Evolutionary conservation across 1,284 basidiomycete species (phyloP).

Genomic region (Rhodotorula sp.): DNA sequence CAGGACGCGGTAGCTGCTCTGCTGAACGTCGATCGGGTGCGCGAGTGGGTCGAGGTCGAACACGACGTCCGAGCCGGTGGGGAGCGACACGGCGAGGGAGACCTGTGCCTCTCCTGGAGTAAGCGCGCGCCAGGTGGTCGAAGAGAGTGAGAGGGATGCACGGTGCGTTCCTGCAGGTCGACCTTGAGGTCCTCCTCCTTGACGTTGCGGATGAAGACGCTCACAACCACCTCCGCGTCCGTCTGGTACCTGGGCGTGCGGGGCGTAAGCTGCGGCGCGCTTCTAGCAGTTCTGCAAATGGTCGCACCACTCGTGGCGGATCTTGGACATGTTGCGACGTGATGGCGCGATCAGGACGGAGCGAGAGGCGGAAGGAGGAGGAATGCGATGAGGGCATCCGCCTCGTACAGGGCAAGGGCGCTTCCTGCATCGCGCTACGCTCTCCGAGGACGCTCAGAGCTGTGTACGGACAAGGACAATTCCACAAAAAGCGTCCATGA

Average conservation of each 20-base stretch:
- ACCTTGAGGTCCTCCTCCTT: conserved; percentile 41
- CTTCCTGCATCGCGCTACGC: too few species aligned
- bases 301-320: conserved; percentile 42
- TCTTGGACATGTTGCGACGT: conserved; percentile 23
- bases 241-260: conserved; percentile 42
- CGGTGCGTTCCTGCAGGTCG: conserved; percentile 35
- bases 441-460: too few species aligned
- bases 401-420: too few species aligned
- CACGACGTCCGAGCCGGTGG: conserved; percentile 43
- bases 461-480: too few species aligned
- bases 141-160: not conserved
- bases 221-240: conserved; percentile 42
- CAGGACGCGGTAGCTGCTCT: conserved; percentile 68
- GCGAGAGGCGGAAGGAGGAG: not conserved
- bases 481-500: too few species aligned
- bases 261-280: not conserved
- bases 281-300: too few species aligned
- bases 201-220: conserved; percentile 45
- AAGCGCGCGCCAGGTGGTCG: not conserved
- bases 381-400: not conserved
- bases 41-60: conserved; percentile 69
- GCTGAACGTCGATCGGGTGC: conserved; percentile 70
- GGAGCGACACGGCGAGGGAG: conserved; percentile 46
- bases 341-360: not conserved
- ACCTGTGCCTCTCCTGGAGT: conserved; percentile 20